Evolutionary conservation across 83 land plant genomes (phyloP).

Genomic region (Thuja plicata): DNA sequence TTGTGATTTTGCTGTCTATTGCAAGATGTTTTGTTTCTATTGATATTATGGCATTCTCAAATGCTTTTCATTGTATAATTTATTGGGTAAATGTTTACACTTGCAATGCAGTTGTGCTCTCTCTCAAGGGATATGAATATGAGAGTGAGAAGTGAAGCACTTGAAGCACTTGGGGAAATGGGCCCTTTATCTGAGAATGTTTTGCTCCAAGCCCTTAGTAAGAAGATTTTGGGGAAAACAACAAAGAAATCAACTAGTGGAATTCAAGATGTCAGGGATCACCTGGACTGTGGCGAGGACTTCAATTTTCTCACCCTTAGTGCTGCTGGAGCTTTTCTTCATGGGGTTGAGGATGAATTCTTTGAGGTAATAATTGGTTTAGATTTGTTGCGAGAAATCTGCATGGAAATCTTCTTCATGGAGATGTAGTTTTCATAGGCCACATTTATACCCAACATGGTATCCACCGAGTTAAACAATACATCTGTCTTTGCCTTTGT

Average conservation of each 20-base stretch:
- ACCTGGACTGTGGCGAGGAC: conserved; percentile 15
- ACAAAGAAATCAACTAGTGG: conserved; percentile 24
- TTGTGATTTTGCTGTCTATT: background rate
- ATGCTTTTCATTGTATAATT: conserved; percentile 1
- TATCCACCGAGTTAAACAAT: background rate
- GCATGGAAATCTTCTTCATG: background rate
- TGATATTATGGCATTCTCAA: background rate
- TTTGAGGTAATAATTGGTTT: conserved; percentile 44
- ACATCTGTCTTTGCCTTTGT: background rate
- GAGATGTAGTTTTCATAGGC: background rate
- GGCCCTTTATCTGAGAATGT: conserved; percentile 48
- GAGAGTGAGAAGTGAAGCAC: conserved; percentile 61
- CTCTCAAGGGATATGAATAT: conserved; percentile 70
- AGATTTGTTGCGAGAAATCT: background rate
- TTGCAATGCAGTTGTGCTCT: conserved; percentile 54
- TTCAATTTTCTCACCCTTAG: conserved; percentile 27
- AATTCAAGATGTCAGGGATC: conserved; percentile 18
- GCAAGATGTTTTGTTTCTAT: background rate
- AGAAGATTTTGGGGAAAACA: conserved; percentile 40
- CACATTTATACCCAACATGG: background rate
- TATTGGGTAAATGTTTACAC: background rate
- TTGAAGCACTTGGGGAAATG: conserved; percentile 56
- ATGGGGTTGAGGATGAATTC: conserved; percentile 87
- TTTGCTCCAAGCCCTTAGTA: conserved; percentile 62
- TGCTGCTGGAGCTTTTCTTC: conserved; percentile 77